Conservation (phyloP, 441 rosid species). For the Populus tomentosa region DNA sequence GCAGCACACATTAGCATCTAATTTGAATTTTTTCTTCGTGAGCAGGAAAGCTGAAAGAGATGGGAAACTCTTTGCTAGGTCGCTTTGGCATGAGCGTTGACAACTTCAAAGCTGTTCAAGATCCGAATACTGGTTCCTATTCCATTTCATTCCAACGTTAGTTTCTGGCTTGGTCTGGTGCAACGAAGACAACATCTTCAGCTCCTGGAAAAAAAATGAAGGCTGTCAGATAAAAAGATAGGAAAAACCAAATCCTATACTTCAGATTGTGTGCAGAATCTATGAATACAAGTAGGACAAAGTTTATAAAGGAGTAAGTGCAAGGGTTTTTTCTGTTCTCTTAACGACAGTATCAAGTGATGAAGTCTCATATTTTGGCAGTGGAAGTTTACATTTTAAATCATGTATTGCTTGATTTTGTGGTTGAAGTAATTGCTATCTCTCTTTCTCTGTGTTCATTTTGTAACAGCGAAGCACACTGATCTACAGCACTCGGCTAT, state of each 20-base stretch:
- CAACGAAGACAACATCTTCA: background rate
- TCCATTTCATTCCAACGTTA: constrained; percentile 73
- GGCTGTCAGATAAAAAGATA: constrained; percentile 1
- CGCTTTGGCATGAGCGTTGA: constrained; percentile 90
- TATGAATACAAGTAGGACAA: background rate
- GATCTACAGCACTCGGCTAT: background rate
- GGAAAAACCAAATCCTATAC: background rate
- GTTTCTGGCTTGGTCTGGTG: constrained; percentile 7
- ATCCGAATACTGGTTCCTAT: constrained; percentile 93
- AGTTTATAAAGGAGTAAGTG: background rate
- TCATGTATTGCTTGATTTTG: background rate
- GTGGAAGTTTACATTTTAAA: background rate
- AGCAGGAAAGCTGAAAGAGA: constrained; percentile 83
- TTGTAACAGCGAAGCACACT: background rate
- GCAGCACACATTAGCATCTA: background rate
- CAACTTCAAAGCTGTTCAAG: constrained; percentile 91
- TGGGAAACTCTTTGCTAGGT: constrained; percentile 86
- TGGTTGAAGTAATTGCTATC: background rate
- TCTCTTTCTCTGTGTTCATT: background rate
- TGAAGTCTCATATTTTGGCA: background rate
- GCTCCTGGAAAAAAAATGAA: background rate
- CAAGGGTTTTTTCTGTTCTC: background rate
- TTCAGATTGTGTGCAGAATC: background rate
- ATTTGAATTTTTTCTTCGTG: background rate
- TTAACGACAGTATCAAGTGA: background rate